A percentile compares a stretch with the other conserved stretches of the same genome.
Evolutionary conservation across 495 filamentous ascomycete species (phyloP).

Genomic region (Trichocladium antarcticum): DNA sequence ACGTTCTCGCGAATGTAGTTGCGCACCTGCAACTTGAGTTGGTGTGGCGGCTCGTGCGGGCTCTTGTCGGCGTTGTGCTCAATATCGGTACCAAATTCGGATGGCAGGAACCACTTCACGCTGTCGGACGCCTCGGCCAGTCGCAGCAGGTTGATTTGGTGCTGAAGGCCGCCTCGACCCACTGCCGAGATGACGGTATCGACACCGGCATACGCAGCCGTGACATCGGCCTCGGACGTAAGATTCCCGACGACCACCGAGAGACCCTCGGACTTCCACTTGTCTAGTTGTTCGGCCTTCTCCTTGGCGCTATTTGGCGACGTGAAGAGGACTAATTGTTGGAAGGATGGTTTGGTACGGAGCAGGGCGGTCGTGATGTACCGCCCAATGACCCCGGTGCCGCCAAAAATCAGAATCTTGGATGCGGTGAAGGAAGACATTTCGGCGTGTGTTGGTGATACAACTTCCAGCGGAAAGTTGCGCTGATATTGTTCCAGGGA

Average conservation of each 20-base stretch:
- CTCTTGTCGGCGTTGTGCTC: slow-evolving; percentile 48
- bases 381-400: slow-evolving; percentile 55
- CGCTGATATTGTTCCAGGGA: too few relatives aligned
- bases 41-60: slow-evolving; percentile 53
- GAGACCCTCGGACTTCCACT: slow-evolving; percentile 40
- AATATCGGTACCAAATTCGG: slow-evolving; percentile 66
- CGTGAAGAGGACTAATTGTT: slow-evolving; percentile 51
- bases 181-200: slow-evolving; percentile 58
- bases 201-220: slow-evolving; percentile 44
- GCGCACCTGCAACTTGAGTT: slow-evolving; percentile 56
- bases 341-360: slow-evolving; percentile 41
- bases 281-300: slow-evolving; percentile 40
- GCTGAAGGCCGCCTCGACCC: slow-evolving; percentile 46
- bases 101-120: slow-evolving; percentile 59
- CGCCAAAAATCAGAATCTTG: slow-evolving; percentile 57
- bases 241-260: slow-evolving; percentile 52
- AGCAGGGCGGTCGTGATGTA: slow-evolving; percentile 53
- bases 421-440: slow-evolving; percentile 30
- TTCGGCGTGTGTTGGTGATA: neutral
- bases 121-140: slow-evolving; percentile 44
- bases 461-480: too few relatives aligned
- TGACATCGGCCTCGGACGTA: slow-evolving; percentile 40
- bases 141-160: slow-evolving; percentile 48
- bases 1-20: slow-evolving; percentile 43
- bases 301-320: slow-evolving; percentile 39